phyloP scores from a whole-genome alignment of 176 grass and related monocot species.

The Olyra latifolia region DNA sequence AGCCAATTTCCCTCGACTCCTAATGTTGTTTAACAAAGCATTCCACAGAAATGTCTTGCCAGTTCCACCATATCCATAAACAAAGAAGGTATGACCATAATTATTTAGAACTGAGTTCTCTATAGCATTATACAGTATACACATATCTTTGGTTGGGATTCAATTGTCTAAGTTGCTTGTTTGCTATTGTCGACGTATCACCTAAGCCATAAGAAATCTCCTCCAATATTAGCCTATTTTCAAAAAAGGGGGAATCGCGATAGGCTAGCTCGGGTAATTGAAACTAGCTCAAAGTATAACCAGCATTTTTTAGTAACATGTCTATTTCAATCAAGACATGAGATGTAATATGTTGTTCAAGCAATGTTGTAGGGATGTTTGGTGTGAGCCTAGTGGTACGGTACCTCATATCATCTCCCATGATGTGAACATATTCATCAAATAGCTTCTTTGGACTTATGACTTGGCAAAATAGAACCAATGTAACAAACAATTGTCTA shows the following conservation, averaged over 20 bases:
- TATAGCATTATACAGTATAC: neutral
- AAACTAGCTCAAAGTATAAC: too few relatives aligned
- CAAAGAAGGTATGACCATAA: too few relatives aligned
- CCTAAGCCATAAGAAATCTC: neutral
- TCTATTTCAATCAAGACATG: neutral
- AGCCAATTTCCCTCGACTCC: neutral
- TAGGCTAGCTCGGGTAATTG: neutral
- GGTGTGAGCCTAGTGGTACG: too few relatives aligned
- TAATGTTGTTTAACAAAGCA: neutral
- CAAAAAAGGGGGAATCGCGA: neutral
- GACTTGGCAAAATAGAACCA: too few relatives aligned
- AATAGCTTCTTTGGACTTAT: too few relatives aligned
- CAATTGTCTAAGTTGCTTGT: neutral
- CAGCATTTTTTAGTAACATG: neutral
- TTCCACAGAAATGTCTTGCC: neutral
- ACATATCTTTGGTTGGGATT: neutral
- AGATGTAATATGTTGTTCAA: neutral
- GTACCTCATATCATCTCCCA: too few relatives aligned
- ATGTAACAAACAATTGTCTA: too few relatives aligned
- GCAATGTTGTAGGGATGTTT: too few relatives aligned
- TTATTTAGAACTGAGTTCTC: too few relatives aligned
- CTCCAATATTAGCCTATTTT: neutral
- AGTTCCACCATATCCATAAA: too few relatives aligned
- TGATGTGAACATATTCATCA: too few relatives aligned
- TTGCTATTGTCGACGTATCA: neutral